These are phyloP conservation scores for Lachnellula cervina DNA, from an alignment of 2,329 filamentous ascomycete genomes.

Conservation along the genomic window DNA sequence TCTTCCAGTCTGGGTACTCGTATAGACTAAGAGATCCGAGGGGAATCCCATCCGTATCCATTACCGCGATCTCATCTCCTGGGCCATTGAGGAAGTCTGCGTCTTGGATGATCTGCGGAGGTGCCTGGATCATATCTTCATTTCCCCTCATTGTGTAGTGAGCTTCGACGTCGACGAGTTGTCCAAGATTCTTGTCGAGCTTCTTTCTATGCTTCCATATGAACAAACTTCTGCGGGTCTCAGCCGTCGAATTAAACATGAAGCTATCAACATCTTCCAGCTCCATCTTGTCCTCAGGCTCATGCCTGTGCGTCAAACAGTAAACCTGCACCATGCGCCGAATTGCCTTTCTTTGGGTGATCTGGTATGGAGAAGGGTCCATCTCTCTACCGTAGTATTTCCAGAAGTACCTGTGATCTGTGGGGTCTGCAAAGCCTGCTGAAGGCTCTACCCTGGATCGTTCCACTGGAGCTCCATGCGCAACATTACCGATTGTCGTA, in stretches of 20 bases:
- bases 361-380: background rate
- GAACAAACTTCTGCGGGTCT: background rate
- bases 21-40: background rate
- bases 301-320: background rate
- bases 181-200: background rate
- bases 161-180: background rate
- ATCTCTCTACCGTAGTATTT: background rate
- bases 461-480: background rate
- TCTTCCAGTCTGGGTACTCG: background rate
- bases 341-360: background rate
- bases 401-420: background rate
- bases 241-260: background rate
- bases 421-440: background rate
- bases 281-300: background rate
- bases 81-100: background rate
- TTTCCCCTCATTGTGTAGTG: background rate
- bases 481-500: background rate
- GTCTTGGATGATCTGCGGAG: background rate
- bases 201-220: background rate
- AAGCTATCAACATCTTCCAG: background rate
- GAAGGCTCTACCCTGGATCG: background rate
- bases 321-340: background rate
- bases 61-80: background rate
- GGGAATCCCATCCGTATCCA: background rate
- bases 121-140: background rate